These are phyloP conservation scores for Verruconis gallopava DNA, from an alignment of 2,329 filamentous ascomycete species.

Conservation along the genomic window DNA sequence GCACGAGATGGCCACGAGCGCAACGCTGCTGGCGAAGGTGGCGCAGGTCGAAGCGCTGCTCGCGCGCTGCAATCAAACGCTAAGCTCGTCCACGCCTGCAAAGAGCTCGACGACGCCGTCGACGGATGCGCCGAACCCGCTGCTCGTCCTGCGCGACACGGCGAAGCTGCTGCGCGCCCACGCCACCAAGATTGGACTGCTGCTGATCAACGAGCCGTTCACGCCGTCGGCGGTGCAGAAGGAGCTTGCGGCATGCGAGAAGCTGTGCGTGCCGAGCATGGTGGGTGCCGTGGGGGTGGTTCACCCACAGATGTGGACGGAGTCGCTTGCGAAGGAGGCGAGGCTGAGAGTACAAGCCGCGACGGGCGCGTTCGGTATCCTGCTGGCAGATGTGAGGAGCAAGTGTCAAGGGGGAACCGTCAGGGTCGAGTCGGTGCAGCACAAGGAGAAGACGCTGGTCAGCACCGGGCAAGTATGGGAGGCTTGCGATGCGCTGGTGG, in stretches of 20 bases:
- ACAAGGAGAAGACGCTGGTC: conserved; percentile 27
- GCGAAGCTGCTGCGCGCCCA: conserved; percentile 67
- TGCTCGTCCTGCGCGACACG: conserved; percentile 59
- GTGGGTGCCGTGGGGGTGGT: conserved; percentile 45
- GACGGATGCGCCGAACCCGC: conserved; percentile 34
- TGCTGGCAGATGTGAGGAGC: conserved; percentile 2
- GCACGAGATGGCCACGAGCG: not conserved
- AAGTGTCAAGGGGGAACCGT: conserved; percentile 5
- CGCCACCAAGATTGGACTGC: conserved; percentile 72
- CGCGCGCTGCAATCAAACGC: not conserved
- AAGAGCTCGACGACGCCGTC: not conserved
- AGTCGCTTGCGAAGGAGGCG: conserved; percentile 38
- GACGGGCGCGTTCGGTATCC: conserved; percentile 3
- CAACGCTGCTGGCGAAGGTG: not conserved
- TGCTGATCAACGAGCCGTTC: conserved; percentile 78
- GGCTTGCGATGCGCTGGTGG: conserved; percentile 60
- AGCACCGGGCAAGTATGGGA: conserved; percentile 70
- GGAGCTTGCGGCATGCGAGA: conserved; percentile 59
- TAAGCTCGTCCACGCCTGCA: not conserved
- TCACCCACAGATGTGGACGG: not conserved
- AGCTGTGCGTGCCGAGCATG: conserved; percentile 60
- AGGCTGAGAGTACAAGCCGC: conserved; percentile 43
- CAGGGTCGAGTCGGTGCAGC: not conserved
- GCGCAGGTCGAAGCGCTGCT: not conserved
- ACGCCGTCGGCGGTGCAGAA: conserved; percentile 61